These are phyloP conservation scores for Xerocomellus chrysenteron DNA, from an alignment of 768 basidiomycete genomes.

Conservation along the genomic window DNA sequence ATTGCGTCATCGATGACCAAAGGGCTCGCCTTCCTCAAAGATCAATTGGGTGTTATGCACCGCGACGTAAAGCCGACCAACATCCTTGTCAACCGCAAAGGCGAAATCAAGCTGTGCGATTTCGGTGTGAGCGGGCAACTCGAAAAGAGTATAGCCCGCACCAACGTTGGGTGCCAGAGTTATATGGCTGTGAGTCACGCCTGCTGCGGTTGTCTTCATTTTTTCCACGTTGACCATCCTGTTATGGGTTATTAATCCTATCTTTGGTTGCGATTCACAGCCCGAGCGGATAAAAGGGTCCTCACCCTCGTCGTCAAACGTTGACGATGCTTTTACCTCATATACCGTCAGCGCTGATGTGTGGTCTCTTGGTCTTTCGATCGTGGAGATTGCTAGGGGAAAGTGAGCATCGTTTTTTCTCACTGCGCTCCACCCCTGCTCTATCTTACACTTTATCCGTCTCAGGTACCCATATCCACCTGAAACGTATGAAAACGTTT, in stretches of 20 bases:
- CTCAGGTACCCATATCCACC: conserved; percentile 88
- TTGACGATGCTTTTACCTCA: conserved; percentile 40
- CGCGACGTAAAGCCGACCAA: conserved; percentile 92
- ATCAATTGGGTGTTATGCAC: conserved; percentile 86
- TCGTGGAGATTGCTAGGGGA: conserved; percentile 90
- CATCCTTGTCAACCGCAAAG: conserved; percentile 84
- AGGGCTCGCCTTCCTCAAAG: conserved; percentile 94
- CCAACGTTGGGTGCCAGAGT: conserved; percentile 97
- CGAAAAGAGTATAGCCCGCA: conserved; percentile 94
- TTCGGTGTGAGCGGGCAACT: conserved; percentile 99
- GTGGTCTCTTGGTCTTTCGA: conserved; percentile 93
- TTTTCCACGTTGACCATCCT: conserved; percentile 2
- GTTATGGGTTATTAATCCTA: neutral
- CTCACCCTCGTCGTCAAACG: conserved; percentile 42
- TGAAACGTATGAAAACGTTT: conserved; percentile 95
- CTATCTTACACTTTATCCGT: conserved; percentile 2
- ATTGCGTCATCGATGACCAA: conserved; percentile 82
- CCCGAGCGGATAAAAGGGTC: conserved; percentile 97
- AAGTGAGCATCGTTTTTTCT: conserved; percentile 28
- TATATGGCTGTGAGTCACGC: conserved; percentile 88
- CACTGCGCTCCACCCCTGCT: neutral
- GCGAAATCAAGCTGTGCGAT: conserved; percentile 93
- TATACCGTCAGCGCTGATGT: conserved; percentile 98
- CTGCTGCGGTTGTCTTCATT: neutral
- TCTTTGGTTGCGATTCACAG: conserved; percentile 37